Conservation (phyloP, 495 filamentous ascomycete genomes). For the Aspergillus bridgeri region DNA sequence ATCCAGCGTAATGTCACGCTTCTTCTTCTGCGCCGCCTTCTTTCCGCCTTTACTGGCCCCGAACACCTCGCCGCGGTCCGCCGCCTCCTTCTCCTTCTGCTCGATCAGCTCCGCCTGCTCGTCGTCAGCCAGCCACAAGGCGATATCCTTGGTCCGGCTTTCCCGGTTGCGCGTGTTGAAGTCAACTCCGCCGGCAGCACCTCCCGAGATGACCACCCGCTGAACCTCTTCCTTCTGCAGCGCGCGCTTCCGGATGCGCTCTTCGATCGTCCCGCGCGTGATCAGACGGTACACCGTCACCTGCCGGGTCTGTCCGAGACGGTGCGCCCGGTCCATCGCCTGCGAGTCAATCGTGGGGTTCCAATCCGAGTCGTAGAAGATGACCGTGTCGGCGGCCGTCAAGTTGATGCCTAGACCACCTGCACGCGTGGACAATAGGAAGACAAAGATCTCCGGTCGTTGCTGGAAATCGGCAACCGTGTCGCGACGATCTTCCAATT, state of each 20-base stretch:
- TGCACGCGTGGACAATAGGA: constrained; percentile 91
- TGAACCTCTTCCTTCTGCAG: constrained; percentile 99
- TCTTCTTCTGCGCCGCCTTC: constrained; percentile 54
- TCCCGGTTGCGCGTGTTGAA: constrained; percentile 89
- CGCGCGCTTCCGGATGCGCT: constrained; percentile 95
- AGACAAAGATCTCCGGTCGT: constrained; percentile 89
- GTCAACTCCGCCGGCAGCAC: constrained; percentile 77
- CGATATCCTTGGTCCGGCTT: constrained; percentile 92
- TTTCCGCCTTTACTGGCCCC: constrained; percentile 54
- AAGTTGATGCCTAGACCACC: constrained; percentile 98
- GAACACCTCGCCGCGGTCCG: constrained; percentile 51
- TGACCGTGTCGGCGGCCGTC: constrained; percentile 88
- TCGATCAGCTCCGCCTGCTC: constrained; percentile 91
- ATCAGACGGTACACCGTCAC: constrained; percentile 98
- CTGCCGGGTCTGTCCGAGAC: constrained; percentile 92
- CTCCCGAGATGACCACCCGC: constrained; percentile 94
- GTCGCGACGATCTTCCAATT: constrained; percentile 93
- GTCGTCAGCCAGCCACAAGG: constrained; percentile 94
- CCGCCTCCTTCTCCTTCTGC: constrained; percentile 77
- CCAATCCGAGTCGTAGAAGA: constrained; percentile 99
- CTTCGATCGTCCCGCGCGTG: constrained; percentile 94
- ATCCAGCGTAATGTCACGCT: constrained; percentile 81
- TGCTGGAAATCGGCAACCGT: constrained; percentile 96
- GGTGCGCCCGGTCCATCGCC: constrained; percentile 98
- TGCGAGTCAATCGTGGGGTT: constrained; percentile 98